A percentile compares a stretch with the other conserved stretches of the same genome.
Conservation (phyloP, 208 protist species). For the Leishmania guyanensis region DNA sequence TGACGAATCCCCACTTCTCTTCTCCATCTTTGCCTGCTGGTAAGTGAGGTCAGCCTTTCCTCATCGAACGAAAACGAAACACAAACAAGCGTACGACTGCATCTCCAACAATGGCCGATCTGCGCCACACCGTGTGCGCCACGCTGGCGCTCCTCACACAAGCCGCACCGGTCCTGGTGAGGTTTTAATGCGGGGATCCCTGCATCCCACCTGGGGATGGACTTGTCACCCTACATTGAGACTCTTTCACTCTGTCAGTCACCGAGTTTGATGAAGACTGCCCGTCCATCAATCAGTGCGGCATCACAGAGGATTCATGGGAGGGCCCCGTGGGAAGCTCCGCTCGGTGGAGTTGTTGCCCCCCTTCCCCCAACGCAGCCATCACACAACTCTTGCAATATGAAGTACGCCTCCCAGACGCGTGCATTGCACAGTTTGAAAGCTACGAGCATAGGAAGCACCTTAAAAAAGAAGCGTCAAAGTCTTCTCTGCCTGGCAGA, state of each 20-base stretch:
- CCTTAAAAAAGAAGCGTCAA: neutral
- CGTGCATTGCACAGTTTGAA: neutral
- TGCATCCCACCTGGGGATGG: neutral
- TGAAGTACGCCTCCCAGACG: neutral
- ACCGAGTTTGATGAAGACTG: neutral
- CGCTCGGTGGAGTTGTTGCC: neutral
- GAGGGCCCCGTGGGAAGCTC: neutral
- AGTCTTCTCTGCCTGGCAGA: neutral
- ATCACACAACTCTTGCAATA: neutral
- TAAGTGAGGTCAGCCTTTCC: too few relatives aligned
- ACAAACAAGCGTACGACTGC: too few relatives aligned
- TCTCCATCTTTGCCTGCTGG: too few relatives aligned
- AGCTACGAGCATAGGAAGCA: neutral
- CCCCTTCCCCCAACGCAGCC: neutral
- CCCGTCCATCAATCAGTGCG: neutral
- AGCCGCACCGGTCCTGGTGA: neutral
- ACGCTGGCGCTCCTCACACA: neutral
- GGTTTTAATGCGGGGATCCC: neutral
- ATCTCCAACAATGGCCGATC: neutral
- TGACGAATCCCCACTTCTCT: neutral
- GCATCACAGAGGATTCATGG: neutral
- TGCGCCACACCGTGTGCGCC: neutral
- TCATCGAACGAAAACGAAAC: too few relatives aligned
- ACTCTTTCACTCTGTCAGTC: neutral
- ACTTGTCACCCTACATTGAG: neutral